A percentile compares a stretch with the other conserved stretches of the same genome.
phyloP scores from a whole-genome alignment of 2,329 filamentous ascomycete genomes.

The Kalaharituber pfeilii region DNA sequence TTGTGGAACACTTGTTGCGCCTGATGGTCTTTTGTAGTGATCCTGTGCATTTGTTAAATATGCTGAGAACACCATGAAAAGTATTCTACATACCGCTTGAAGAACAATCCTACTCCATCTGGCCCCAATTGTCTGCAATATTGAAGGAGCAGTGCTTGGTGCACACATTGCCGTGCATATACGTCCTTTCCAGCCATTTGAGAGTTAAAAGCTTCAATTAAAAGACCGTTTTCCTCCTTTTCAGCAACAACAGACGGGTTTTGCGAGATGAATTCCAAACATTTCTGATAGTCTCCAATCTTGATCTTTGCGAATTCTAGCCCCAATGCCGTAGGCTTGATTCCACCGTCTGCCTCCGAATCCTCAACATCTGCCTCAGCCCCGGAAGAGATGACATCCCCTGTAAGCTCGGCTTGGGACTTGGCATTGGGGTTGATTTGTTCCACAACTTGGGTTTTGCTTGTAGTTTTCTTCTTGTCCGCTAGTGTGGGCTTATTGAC shows the following conservation, averaged over 20 bases:
- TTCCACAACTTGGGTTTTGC: conserved; percentile 42
- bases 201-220: conserved; percentile 81
- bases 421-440: conserved; percentile 51
- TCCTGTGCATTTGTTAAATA: conserved; percentile 28
- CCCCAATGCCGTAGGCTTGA: conserved; percentile 61
- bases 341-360: conserved; percentile 46
- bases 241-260: conserved; percentile 67
- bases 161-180: conserved; percentile 71
- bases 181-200: conserved; percentile 60
- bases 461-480: conserved; percentile 30
- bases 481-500: conserved; percentile 43
- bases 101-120: conserved; percentile 76
- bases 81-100: conserved; percentile 48
- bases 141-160: conserved; percentile 80
- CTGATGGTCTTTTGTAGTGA: conserved; percentile 76
- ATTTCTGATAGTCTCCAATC: conserved; percentile 52
- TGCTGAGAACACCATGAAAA: neutral
- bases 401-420: conserved; percentile 27
- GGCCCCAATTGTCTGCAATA: conserved; percentile 76
- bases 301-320: conserved; percentile 68
- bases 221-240: conserved; percentile 72
- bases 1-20: conserved; percentile 81
- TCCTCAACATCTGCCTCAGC: conserved; percentile 45
- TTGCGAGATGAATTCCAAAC: conserved; percentile 57
- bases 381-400: conserved; percentile 36